Base-by-base conservation (phyloP, 306 rosid species). In the Sphenostylis stenocarpa region DNA sequence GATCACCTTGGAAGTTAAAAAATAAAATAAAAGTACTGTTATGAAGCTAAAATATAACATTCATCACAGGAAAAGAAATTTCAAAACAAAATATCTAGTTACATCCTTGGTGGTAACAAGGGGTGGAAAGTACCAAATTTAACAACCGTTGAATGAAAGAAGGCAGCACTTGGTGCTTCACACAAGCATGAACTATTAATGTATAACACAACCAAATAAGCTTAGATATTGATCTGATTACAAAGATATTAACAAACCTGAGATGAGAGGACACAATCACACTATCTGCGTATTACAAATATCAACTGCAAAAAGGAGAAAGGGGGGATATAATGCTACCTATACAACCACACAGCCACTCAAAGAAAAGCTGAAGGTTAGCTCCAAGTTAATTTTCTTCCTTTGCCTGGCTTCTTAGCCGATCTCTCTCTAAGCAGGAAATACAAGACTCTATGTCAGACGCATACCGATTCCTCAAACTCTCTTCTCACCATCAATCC, bases 211-310 rank as follows among this genome's bases (percentile, higher is more conserved):
- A 81, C 71, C 87, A 85, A 81, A 83, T 86, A 83, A 73, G 82
- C 82, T 81, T 81, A 79, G 85, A 81, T 90, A 86, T 84, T 65
- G 69, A 84, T 85, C 81, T 86, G 87, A 82, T 87, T 86, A 88
- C 88, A 87, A 82, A 86, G 82, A 87, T 92, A 95, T 95, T 86
- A 90, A 92, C 96, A 95, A 95, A 86, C 83, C 87, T 87, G 90
- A 85, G 85, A 88, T 86, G 90, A 85, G 85, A 88, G 89, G 86
- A 73, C 82, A 70, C 90, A 90, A 88, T 77, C 96, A 90, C 96
- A 83, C 95, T 94, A 86, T 78, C 89, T 85, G 89, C 82, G 80
- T 81, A 88, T 90, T 89, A 90, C 96, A 92, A 81, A 89, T 86
- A 89, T 85, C 80, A 88, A 90, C 88, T 81, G 89, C 77, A 73